Evolutionary conservation across 495 filamentous ascomycete species (phyloP).

Genomic region (Sordaria brevicollis): DNA sequence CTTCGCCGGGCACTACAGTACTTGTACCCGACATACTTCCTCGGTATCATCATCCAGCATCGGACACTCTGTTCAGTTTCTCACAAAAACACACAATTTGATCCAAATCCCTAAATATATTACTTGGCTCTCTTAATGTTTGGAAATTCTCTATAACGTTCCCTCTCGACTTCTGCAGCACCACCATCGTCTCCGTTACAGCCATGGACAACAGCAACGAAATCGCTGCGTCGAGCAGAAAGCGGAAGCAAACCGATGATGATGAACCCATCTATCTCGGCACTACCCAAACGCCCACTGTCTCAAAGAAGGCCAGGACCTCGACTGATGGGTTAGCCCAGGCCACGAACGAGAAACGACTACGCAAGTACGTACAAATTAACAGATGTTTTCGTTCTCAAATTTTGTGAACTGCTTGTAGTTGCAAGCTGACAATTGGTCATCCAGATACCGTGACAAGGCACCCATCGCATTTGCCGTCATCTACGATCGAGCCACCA

Average conservation of each 20-base stretch:
- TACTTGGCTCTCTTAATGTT: too few species aligned
- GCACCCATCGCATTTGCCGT: constrained; percentile 26
- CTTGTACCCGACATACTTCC: too few species aligned
- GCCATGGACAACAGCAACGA: neutral
- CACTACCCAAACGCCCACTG: neutral
- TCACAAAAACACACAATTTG: too few species aligned
- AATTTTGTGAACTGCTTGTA: neutral
- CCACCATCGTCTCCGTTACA: neutral
- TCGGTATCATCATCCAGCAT: neutral
- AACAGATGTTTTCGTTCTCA: neutral
- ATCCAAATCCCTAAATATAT: too few species aligned
- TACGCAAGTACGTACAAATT: constrained; percentile 5
- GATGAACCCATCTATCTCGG: neutral
- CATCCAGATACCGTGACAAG: constrained; percentile 22
- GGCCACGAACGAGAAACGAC: constrained; percentile 7
- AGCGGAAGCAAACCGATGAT: constrained; percentile 1
- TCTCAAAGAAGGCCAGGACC: constrained; percentile 1
- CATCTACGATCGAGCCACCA: constrained; percentile 28
- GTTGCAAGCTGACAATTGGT: neutral
- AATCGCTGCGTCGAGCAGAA: constrained; percentile 1
- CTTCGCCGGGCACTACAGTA: neutral
- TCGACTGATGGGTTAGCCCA: neutral
- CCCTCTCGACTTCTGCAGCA: neutral
- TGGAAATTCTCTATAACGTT: neutral
- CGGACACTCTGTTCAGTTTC: neutral